Evolutionary conservation across 495 filamentous ascomycete genomes (phyloP).

Genomic region (Aspergillus baeticus): DNA sequence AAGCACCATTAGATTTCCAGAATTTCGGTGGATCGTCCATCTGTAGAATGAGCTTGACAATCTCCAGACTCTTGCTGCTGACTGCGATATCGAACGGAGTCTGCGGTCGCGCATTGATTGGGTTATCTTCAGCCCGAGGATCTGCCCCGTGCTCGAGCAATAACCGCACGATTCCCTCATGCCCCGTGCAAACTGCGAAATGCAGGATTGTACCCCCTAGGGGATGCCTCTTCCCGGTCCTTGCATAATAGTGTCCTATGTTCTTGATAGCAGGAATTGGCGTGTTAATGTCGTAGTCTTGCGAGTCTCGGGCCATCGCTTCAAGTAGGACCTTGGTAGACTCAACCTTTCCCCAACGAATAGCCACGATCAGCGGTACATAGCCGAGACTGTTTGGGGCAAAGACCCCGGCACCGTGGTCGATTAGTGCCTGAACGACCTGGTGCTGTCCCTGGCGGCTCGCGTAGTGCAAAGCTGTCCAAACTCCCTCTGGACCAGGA

Average conservation of each 20-base stretch:
- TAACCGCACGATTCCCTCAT: background rate
- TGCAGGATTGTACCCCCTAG: background rate
- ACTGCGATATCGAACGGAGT: background rate
- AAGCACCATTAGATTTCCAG: background rate
- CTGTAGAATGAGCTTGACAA: background rate
- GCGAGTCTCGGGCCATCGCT: background rate
- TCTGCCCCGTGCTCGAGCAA: background rate
- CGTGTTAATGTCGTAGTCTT: background rate
- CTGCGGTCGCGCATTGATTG: no score
- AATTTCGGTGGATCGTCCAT: background rate
- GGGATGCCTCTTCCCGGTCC: background rate
- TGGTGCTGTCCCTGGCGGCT: background rate
- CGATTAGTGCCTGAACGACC: background rate
- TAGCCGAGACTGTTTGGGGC: background rate
- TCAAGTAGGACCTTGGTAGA: background rate
- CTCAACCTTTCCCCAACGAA: background rate
- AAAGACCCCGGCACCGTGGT: background rate
- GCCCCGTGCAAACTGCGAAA: background rate
- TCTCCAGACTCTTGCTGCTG: background rate
- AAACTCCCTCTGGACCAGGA: background rate
- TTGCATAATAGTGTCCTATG: background rate
- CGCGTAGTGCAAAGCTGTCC: background rate
- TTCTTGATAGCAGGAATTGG: background rate
- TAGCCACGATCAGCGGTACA: background rate
- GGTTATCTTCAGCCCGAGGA: background rate